Conservation (phyloP, 306 rosid genomes). For the Cucurbita maxima region DNA sequence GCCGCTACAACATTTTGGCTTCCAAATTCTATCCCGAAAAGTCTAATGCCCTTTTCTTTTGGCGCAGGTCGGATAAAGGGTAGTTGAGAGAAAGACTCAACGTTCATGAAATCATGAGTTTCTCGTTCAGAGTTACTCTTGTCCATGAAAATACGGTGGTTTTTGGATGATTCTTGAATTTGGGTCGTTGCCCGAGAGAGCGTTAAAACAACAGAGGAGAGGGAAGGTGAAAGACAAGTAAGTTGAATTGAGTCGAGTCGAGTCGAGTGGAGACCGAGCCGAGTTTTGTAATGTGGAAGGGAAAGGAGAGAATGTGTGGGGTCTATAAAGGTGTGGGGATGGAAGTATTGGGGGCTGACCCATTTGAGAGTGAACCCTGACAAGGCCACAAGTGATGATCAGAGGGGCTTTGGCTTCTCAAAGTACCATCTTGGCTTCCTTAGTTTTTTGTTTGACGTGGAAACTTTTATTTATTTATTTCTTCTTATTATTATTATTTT, state of each 20-base stretch:
- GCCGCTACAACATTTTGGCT: neutral
- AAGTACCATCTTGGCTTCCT: constrained; percentile 41
- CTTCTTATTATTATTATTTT: neutral
- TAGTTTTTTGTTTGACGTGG: constrained; percentile 9
- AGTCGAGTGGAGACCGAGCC: neutral
- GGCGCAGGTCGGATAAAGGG: constrained; percentile 85
- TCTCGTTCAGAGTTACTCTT: constrained; percentile 40
- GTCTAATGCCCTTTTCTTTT: constrained; percentile 49
- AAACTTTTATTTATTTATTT: neutral
- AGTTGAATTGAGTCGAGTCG: neutral
- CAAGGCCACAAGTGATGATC: constrained; percentile 46
- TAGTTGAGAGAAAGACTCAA: constrained; percentile 85
- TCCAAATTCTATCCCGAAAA: constrained; percentile 71
- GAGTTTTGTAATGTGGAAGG: constrained; percentile 3
- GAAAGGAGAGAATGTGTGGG: constrained; percentile 26
- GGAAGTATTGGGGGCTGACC: constrained; percentile 54
- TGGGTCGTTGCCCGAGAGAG: no score
- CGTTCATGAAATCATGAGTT: constrained; percentile 87
- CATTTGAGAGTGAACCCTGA: constrained; percentile 73
- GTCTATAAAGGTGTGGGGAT: constrained; percentile 31
- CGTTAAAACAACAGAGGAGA: neutral
- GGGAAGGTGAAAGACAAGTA: neutral
- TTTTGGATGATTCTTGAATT: neutral
- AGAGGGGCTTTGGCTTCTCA: constrained; percentile 41
- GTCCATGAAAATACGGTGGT: constrained; percentile 33